Conservation (phyloP, 2,329 filamentous ascomycete genomes). For the Ceratocystis papillata region DNA sequence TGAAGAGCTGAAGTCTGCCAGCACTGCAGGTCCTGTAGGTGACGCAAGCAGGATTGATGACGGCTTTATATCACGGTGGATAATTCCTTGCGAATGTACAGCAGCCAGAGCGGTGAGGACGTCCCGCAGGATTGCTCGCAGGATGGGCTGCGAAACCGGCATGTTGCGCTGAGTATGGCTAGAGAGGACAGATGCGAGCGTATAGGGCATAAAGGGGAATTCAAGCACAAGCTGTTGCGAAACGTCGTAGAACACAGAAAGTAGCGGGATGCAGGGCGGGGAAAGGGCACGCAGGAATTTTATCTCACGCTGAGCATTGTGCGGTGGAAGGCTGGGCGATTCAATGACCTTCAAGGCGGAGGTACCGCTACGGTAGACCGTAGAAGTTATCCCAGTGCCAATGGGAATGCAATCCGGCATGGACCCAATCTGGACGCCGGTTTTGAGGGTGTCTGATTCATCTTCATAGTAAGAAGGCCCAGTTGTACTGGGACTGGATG, state of each 20-base stretch:
- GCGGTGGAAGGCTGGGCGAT: conserved; percentile 61
- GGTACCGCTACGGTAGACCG: conserved; percentile 59
- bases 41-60: conserved; percentile 70
- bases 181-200: conserved; percentile 56
- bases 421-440: conserved; percentile 41
- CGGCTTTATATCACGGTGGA: conserved; percentile 91
- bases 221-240: conserved; percentile 63
- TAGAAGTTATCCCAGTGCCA: conserved; percentile 65
- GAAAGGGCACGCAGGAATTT: conserved; percentile 55
- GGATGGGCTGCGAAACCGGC: not conserved
- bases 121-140: conserved; percentile 46
- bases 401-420: conserved; percentile 46
- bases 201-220: conserved; percentile 72
- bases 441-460: not conserved
- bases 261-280: conserved; percentile 51
- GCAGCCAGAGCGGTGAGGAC: conserved; percentile 59
- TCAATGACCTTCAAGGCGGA: conserved; percentile 79
- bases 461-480: not conserved
- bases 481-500: conserved; percentile 17
- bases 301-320: conserved; percentile 70
- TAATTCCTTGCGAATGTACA: conserved; percentile 63
- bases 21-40: conserved; percentile 57
- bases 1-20: conserved; percentile 87
- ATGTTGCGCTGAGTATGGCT: conserved; percentile 29
- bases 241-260: conserved; percentile 63